Conservation (phyloP, 192 early-diverging fungal genomes). For the Jimgerdemannia lactiflua region DNA sequence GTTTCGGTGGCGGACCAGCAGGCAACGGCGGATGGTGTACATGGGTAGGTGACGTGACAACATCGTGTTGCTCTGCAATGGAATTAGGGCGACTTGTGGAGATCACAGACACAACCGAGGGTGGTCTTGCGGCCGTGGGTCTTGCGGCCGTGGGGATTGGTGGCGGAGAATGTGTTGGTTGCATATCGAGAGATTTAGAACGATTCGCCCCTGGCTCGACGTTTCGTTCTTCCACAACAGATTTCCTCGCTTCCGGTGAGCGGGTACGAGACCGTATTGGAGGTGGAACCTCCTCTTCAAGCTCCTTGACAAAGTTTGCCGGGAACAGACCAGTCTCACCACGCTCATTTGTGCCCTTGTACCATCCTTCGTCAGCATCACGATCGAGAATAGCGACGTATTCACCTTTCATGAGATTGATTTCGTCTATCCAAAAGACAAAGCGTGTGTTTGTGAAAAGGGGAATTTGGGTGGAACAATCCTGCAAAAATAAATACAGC, state of each 20-base stretch:
- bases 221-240: not conserved
- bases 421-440: constrained; percentile 38
- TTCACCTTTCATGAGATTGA: constrained; percentile 39
- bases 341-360: constrained; percentile 48
- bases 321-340: constrained; percentile 54
- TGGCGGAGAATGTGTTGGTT: no score
- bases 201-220: not conserved
- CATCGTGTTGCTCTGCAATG: not conserved
- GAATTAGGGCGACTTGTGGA: not conserved
- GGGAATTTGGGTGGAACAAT: no score
- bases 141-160: not conserved
- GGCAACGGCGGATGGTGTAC: constrained; percentile 4
- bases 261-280: constrained; percentile 16
- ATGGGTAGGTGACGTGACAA: no score
- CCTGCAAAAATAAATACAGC: not conserved
- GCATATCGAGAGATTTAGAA: constrained; percentile 4
- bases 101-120: not conserved
- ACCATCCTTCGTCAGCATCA: constrained; percentile 50
- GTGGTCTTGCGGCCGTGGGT: not conserved
- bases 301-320: constrained; percentile 50
- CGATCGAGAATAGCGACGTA: constrained; percentile 43
- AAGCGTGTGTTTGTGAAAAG: no score
- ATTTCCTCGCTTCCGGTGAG: constrained; percentile 18
- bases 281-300: constrained; percentile 32
- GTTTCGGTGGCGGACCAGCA: not conserved